Base-by-base conservation (phyloP, 306 rosid genomes). In the Cucurbita maxima region DNA sequence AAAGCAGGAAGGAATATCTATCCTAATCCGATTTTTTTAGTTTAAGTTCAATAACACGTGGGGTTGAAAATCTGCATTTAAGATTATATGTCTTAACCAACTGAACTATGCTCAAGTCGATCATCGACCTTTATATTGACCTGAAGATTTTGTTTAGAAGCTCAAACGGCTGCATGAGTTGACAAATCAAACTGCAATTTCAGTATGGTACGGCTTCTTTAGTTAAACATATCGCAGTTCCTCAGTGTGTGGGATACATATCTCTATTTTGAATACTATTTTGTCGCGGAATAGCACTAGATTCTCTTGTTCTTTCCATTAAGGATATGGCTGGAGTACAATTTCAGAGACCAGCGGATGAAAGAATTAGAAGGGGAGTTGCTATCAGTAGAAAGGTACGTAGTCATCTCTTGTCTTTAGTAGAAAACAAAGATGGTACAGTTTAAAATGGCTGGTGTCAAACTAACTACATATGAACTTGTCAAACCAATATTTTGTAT, bases 131-230 rank as follows among this genome's bases (percentile, higher is more conserved):
- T 9, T 15, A 51, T 48, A 58, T 71, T 70, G 47, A 52, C 75
- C 30, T 15, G 15, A 36, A 51, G 51, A 15, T 52, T 18, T 22
- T 44, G 51, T 34, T 43, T 43, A 52, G 34, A 71, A 25, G 40
- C 20, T 50, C 43, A 70, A 48, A 36, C 41, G 58, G 51, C 30
- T 16, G 60, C 34, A 71, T 37, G 59, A 71, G 59, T 71, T 51
- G 45, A 71, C 73, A 47, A 47, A 68, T 68, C 20, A 45, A 8
- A 68, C 19, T 68, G 73, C 61, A 53, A 52, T 72, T 52, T 63
- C n/a, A 51, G 75, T 72, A 72, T 10, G 62, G 75, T 72, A 72
- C 48, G 75, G 34, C 62, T 72, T 53, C 73, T 72, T 53, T 45
- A 68, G 56, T 52, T 71, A 50, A 47, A 71, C 61, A 71, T 10